These are phyloP conservation scores for Tetracladium setigerum DNA, from an alignment of 495 filamentous ascomycete species.

Conservation along the genomic window DNA sequence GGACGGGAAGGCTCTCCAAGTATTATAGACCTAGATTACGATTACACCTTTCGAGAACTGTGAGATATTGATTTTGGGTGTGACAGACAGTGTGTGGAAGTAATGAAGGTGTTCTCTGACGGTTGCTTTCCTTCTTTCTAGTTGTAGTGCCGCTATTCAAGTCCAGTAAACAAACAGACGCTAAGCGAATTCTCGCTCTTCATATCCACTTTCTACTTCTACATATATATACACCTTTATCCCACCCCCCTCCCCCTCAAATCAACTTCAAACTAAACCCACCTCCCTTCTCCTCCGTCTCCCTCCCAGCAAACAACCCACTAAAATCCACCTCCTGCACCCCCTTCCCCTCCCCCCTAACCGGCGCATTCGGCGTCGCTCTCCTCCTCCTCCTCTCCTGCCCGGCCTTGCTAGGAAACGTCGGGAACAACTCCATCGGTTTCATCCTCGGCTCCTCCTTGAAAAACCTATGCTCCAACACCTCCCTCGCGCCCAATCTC, in stretches of 20 bases:
- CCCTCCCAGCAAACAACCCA: conserved; percentile 64
- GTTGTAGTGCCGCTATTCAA: too few relatives aligned
- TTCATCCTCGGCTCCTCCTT: conserved; percentile 82
- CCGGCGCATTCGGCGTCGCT: conserved; percentile 82
- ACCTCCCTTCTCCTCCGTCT: conserved; percentile 66
- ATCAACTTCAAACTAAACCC: conserved; percentile 77
- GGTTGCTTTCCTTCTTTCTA: too few relatives aligned
- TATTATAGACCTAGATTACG: too few relatives aligned
- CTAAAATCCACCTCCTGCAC: conserved; percentile 69
- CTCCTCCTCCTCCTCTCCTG: conserved; percentile 73
- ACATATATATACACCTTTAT: not conserved
- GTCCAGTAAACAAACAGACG: too few relatives aligned
- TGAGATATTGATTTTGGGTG: too few relatives aligned
- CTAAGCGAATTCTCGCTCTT: too few relatives aligned
- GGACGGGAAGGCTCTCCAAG: too few relatives aligned
- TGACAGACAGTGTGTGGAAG: too few relatives aligned
- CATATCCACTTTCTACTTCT: not conserved
- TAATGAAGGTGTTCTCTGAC: too few relatives aligned
- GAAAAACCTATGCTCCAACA: conserved; percentile 79
- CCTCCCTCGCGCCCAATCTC: conserved; percentile 59
- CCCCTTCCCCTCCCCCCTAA: conserved; percentile 62
- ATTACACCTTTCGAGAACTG: too few relatives aligned
- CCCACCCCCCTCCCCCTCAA: conserved; percentile 1
- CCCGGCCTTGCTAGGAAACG: conserved; percentile 89
- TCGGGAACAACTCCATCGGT: conserved; percentile 78